A percentile compares a stretch with the other conserved stretches of the same genome.
Conservation (phyloP, 2,329 filamentous ascomycete genomes). For the Diplocarpon mali region DNA sequence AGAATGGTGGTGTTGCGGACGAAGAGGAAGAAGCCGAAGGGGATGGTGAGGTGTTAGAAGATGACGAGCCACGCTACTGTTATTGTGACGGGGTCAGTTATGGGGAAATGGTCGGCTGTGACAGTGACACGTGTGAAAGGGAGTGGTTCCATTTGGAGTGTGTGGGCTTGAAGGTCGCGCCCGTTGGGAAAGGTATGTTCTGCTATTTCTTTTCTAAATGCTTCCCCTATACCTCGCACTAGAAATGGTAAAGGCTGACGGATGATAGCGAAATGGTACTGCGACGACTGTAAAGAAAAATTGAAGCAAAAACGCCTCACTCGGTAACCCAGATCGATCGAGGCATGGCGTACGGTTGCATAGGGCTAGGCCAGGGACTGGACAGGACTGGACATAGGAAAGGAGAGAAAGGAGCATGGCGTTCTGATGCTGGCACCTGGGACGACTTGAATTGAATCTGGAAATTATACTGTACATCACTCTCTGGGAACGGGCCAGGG, state of each 20-base stretch:
- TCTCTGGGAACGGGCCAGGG: too few species aligned
- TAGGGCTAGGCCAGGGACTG: not conserved
- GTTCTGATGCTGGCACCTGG: not conserved
- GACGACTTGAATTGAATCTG: not conserved
- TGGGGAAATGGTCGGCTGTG: conserved; percentile 76
- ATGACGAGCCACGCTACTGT: conserved; percentile 65
- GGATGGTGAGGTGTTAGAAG: conserved; percentile 49
- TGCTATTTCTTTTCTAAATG: not conserved
- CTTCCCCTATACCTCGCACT: not conserved
- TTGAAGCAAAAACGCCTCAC: conserved; percentile 5
- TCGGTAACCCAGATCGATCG: not conserved
- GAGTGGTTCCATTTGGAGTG: conserved; percentile 83
- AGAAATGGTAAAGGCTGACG: conserved; percentile 1
- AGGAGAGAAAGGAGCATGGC: not conserved
- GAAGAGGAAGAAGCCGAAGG: conserved; percentile 33
- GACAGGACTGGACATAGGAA: not conserved
- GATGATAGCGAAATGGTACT: conserved; percentile 10
- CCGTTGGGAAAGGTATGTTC: conserved; percentile 41
- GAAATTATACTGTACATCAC: not conserved
- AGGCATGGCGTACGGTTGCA: too few species aligned
- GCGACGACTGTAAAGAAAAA: conserved; percentile 11
- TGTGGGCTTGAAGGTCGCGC: conserved; percentile 67
- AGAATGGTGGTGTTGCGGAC: conserved; percentile 37
- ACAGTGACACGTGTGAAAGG: conserved; percentile 58
- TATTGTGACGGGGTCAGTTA: conserved; percentile 74